Percentiles rank a stretch among this genome's conserved stretches.
These are phyloP conservation scores for Blastocystis sp. DNA, from an alignment of 352 stramenopile species.

Conservation along the genomic window DNA sequence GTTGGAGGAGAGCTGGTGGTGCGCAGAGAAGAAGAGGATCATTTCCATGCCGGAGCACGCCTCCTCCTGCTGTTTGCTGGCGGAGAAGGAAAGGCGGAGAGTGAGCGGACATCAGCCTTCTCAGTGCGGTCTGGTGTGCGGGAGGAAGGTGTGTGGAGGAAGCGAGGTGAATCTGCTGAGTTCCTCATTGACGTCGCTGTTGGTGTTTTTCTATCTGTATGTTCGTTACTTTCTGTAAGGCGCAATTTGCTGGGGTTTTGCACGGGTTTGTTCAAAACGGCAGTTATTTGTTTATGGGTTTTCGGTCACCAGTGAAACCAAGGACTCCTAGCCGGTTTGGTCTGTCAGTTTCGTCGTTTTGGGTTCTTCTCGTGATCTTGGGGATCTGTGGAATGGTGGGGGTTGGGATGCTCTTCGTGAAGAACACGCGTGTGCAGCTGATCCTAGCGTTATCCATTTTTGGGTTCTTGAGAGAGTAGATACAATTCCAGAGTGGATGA, in stretches of 20 bases:
- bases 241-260: background rate
- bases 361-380: background rate
- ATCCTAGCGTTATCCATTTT: constrained; percentile 20
- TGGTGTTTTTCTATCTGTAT: constrained; percentile 5
- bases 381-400: constrained; percentile 44
- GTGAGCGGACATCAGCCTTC: constrained; percentile 14
- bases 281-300: too few relatives aligned
- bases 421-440: constrained; percentile 8
- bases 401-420: constrained; percentile 51
- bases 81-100: background rate
- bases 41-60: background rate
- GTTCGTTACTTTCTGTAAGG: constrained; percentile 6
- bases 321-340: too few relatives aligned
- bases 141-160: background rate
- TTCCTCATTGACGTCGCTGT: constrained; percentile 30
- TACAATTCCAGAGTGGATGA: constrained; percentile 8
- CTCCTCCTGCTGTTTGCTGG: background rate
- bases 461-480: background rate
- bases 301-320: too few relatives aligned
- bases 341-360: background rate
- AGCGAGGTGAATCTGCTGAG: constrained; percentile 47
- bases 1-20: constrained; percentile 58
- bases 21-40: background rate
- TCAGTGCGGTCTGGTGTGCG: constrained; percentile 33
- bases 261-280: too few relatives aligned